Percentiles rank a stretch among this genome's conserved stretches.
phyloP scores from a whole-genome alignment of 2,329 filamentous ascomycete species.

The Grosmannia clavigera region DNA sequence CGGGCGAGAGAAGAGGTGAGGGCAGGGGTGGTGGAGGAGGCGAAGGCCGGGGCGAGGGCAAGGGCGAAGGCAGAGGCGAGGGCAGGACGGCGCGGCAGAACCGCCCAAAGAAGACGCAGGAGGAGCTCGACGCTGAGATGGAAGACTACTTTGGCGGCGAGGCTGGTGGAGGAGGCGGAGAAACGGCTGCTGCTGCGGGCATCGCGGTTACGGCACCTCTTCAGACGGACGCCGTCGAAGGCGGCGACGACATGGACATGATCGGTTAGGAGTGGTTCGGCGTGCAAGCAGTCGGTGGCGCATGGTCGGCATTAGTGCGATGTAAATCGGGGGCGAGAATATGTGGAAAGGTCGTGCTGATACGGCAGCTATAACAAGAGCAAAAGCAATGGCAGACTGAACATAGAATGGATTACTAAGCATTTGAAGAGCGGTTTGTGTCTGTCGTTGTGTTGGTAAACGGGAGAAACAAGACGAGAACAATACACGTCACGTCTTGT shows the following conservation, averaged over 20 bases:
- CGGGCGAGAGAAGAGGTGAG: slow-evolving; percentile 27
- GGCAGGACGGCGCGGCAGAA: background rate
- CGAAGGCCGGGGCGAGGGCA: slow-evolving; percentile 22
- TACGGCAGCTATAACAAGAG: no score
- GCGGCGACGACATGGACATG: slow-evolving; percentile 17
- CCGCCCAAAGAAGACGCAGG: slow-evolving; percentile 56
- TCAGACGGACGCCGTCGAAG: slow-evolving; percentile 18
- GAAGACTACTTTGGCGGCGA: slow-evolving; percentile 68
- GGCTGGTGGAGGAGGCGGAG: slow-evolving; percentile 23
- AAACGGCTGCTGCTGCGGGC: slow-evolving; percentile 9
- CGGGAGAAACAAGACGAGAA: no score
- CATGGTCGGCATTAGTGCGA: background rate
- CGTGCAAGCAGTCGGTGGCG: no score
- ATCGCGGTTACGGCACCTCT: slow-evolving; percentile 16
- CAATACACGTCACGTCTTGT: background rate
- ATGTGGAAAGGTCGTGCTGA: no score
- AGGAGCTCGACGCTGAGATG: slow-evolving; percentile 95
- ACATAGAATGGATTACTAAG: no score
- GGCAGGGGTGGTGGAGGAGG: slow-evolving; percentile 23
- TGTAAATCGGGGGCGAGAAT: background rate
- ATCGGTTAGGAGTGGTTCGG: slow-evolving; percentile 11
- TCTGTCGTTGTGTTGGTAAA: background rate
- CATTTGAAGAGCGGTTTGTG: no score
- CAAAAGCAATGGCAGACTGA: background rate
- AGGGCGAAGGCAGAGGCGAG: slow-evolving; percentile 14